phyloP scores from a whole-genome alignment of 2,329 filamentous ascomycete genomes.

The Trichoderma pleuroti region DNA sequence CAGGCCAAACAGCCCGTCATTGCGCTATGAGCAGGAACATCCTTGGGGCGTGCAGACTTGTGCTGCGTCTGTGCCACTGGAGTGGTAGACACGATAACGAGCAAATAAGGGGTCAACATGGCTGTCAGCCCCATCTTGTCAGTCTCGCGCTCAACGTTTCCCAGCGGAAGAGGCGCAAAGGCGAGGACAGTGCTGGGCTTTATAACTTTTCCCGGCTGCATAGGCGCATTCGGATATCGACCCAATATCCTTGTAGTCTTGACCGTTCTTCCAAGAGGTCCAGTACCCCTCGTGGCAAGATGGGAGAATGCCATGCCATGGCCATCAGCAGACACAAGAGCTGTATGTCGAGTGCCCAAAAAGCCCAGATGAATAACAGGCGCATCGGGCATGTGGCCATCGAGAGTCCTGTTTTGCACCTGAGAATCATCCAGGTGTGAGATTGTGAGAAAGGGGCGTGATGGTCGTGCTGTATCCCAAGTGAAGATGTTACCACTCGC shows the following conservation, averaged over 20 bases:
- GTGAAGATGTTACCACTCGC: slow-evolving; percentile 90
- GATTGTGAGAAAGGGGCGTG: slow-evolving; percentile 84
- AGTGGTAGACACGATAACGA: slow-evolving; percentile 96
- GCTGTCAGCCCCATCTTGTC: slow-evolving; percentile 89
- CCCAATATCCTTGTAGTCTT: slow-evolving; percentile 89
- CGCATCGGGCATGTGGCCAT: slow-evolving; percentile 78
- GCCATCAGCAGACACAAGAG: slow-evolving; percentile 91
- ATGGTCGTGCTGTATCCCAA: slow-evolving; percentile 83
- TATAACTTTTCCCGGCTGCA: slow-evolving; percentile 60
- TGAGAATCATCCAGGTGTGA: slow-evolving; percentile 68
- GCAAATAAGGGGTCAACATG: slow-evolving; percentile 89
- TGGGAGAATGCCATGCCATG: slow-evolving; percentile 98
- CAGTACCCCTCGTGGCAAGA: slow-evolving; percentile 85
- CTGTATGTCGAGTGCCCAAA: slow-evolving; percentile 86
- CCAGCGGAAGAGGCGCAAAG: slow-evolving; percentile 83
- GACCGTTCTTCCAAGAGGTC: slow-evolving; percentile 77
- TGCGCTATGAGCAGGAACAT: slow-evolving; percentile 82
- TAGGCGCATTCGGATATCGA: slow-evolving; percentile 72
- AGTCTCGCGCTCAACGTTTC: slow-evolving; percentile 87
- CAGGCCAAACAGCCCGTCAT: slow-evolving; percentile 93
- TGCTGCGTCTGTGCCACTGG: slow-evolving; percentile 95
- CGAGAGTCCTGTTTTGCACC: slow-evolving; percentile 61
- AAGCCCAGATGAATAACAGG: slow-evolving; percentile 91
- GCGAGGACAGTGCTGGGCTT: slow-evolving; percentile 95
- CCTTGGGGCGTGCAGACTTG: slow-evolving; percentile 86